These are phyloP conservation scores for Epichloe sylvatica DNA, from an alignment of 2,329 filamentous ascomycete genomes.

Conservation along the genomic window DNA sequence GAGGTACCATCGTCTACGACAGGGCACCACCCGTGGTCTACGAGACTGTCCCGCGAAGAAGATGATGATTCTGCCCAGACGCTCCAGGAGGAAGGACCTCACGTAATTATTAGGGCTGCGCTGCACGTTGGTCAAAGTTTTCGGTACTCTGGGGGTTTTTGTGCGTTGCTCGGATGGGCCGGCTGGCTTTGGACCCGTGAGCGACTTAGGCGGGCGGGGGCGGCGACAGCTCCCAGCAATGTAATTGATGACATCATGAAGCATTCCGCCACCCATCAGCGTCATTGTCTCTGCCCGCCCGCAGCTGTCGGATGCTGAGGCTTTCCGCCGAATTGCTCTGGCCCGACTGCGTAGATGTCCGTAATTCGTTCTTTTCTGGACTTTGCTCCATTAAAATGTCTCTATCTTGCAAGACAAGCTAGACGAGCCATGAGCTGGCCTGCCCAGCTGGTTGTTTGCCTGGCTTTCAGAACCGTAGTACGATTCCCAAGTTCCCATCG, in stretches of 20 bases:
- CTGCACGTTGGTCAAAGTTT: not conserved
- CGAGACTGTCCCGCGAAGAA: not conserved
- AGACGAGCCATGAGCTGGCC: not conserved
- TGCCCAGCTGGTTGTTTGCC: not conserved
- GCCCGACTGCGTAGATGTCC: not conserved
- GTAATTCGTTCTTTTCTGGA: not conserved
- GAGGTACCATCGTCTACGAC: conserved; percentile 26
- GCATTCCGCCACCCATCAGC: conserved; percentile 15
- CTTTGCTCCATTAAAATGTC: not conserved
- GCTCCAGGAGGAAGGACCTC: not conserved
- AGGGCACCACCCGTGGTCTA: conserved; percentile 8
- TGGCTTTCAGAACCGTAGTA: not conserved
- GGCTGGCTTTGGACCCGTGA: not conserved
- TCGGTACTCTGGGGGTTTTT: not conserved
- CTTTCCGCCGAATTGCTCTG: not conserved
- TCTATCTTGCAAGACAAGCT: not conserved
- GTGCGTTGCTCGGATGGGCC: not conserved
- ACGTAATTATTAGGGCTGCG: not conserved
- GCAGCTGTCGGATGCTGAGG: not conserved
- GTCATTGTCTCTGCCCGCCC: not conserved
- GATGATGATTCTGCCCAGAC: not conserved
- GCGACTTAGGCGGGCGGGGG: no score
- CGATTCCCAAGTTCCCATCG: not conserved
- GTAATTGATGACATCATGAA: conserved; percentile 21
- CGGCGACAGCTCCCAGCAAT: no score